Percentiles rank a stretch among this genome's conserved stretches.
Conservation (phyloP, 495 filamentous ascomycete genomes). For the Penicillium bialowiezense region DNA sequence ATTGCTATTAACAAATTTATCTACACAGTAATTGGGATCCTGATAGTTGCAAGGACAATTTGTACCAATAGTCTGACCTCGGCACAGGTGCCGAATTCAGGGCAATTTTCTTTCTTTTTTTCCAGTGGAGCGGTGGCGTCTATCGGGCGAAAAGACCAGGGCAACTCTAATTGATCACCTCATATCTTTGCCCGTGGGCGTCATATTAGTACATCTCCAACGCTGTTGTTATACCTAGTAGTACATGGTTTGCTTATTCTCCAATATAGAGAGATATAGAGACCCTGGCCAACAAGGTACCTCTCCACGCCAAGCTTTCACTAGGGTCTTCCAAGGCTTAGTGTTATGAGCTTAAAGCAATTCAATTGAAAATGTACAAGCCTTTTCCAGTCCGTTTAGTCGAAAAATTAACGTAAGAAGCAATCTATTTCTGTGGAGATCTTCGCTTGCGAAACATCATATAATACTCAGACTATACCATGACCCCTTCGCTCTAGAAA, state of each 20-base stretch:
- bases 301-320: not conserved
- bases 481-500: slow-evolving; percentile 58
- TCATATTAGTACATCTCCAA: no score
- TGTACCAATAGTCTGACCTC: no score
- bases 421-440: slow-evolving; percentile 31
- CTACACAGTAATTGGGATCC: no score
- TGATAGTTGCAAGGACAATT: no score
- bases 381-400: slow-evolving; percentile 17
- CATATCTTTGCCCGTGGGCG: not conserved
- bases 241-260: no score
- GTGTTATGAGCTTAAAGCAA: not conserved
- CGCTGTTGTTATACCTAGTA: no score
- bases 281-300: not conserved
- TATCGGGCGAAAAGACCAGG: not conserved
- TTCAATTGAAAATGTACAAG: slow-evolving; percentile 17
- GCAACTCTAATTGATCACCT: not conserved
- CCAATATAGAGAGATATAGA: no score
- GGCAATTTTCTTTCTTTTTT: not conserved
- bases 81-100: not conserved
- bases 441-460: slow-evolving; percentile 28
- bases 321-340: not conserved
- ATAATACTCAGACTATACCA: slow-evolving; percentile 12
- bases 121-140: not conserved
- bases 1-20: no score
- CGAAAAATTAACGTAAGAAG: slow-evolving; percentile 24